Conservation (phyloP, 2,329 filamentous ascomycete species). For the Colletotrichum chrysophilum region DNA sequence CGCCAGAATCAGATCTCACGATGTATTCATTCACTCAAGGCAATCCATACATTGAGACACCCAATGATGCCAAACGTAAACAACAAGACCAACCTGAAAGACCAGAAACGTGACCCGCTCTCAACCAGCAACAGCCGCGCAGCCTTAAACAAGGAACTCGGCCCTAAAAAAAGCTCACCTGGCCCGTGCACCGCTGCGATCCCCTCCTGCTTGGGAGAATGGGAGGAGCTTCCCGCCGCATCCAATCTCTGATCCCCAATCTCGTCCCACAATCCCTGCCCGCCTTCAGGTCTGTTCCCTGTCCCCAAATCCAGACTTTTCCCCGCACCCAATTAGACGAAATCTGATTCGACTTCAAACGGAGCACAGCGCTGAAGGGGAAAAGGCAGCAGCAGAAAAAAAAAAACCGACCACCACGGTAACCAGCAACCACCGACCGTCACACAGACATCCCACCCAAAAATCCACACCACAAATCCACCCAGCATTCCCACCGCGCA, state of each 20-base stretch:
- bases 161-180: not conserved
- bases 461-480: not conserved
- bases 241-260: not conserved
- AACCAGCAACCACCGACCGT: not conserved
- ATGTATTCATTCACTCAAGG: not conserved
- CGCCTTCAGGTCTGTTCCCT: not conserved
- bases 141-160: conserved; percentile 3
- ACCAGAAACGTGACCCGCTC: not conserved
- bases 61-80: not conserved
- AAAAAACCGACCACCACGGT: not conserved
- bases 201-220: not conserved
- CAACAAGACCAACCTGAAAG: not conserved
- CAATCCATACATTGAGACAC: not conserved
- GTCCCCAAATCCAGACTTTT: not conserved
- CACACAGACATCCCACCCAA: not conserved
- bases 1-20: not conserved
- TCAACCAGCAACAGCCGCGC: not conserved
- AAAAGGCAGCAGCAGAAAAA: not conserved
- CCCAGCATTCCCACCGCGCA: not conserved
- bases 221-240: not conserved
- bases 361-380: not conserved
- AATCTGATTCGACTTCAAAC: not conserved
- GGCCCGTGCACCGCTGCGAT: not conserved
- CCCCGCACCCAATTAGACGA: conserved; percentile 15
- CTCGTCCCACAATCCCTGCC: not conserved